Evolutionary conservation across 2,329 filamentous ascomycete genomes (phyloP), one percentile per base, ranked within the genome.

Genomic region (Pseudovirgaria hyperparasitica): DNA sequence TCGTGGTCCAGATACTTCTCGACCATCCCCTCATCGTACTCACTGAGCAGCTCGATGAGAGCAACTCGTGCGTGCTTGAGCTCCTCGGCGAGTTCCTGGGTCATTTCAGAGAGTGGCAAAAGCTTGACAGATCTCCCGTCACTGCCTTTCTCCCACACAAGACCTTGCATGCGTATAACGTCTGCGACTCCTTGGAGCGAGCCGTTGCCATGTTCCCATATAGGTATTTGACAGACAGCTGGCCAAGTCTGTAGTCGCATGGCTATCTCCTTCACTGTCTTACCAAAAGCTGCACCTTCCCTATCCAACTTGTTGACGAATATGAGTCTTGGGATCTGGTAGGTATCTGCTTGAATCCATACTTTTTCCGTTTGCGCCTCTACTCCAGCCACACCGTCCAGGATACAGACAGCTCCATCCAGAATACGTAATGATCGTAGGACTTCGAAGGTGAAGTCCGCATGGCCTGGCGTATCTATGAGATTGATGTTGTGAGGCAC

Each of bases 321-420:
- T 25, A 85, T 65, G 29, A 90, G 71, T 17, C 84, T 69, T 0
- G 90, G 90, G 21, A 96, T 92, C 13, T 65, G 67, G 48, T 92
- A 92, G 23, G 76, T 73, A 27, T 80, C 82, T 5, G 90, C 86
- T 36, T 93, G 90, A 9, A 71, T 67, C 90, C 90, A 98, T 3
- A 98, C 90, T 42, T 92, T 78, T 50, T 98, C 90, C 0, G 90
- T 96, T 50, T 96, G 90, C 2, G 90, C 87, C 55, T 98, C 90
- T 13, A 98, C 90, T 2, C 85, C 85, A 34, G 87, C 85, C 19
- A 93, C 85, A 0, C 82, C 85, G 48, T 93, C 85, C 6, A 93
- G 72, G 43, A 93, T 86, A 44, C 84, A 92, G n/a, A 93, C 76
- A 2, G 84, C 84, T 5, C 85, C 85, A 46, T 93, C 85, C 0